Base-by-base conservation (phyloP, 768 basidiomycete genomes). In the Lactarius hengduanensis region DNA sequence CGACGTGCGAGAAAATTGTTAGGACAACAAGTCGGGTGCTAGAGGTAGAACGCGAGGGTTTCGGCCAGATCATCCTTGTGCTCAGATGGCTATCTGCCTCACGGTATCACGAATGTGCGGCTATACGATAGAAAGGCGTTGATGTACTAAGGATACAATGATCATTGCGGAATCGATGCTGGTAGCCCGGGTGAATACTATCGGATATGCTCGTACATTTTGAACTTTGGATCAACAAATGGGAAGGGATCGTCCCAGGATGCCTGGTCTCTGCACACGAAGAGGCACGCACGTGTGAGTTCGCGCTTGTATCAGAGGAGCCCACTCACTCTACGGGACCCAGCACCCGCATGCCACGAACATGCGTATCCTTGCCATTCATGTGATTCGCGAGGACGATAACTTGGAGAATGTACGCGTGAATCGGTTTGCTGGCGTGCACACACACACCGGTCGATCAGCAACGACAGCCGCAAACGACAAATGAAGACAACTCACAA, bases 351-450 rank as follows among this genome's bases (percentile, higher is more conserved):
- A 98, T 77, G 4, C 96, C 96, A 15, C 97, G 86, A 20, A 99
- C 92, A 78, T 99, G 97, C 10, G 97, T 98, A 77, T 99, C 97
- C 75, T 98, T 98, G 7, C 97, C 97, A 72, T 96, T 98, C 89
- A 97, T 90, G 74, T 98, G 95, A 74, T 98, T 99, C 26, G 90
- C 87, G 16, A 94, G 81, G 58, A 99, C 84, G 65, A 96, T 89
- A 53, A 98, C 82, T 75, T 98, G 94, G 3, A 99, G 77, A 11
- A 98, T 86, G 73, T 96, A 95, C 2, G 93, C 92, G 69, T 90
- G 86, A 15, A 98, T 85, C 0, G 94, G 90, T 74, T 90, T 92
- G 65, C 95, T 30, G 15, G 72, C 10, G 28, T 34, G 36, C 11
- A 13, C 36, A 38, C 36, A 22, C 28, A 41, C 59, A 58, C 30